These are phyloP conservation scores for Phytophthora fragariae DNA, from an alignment of 352 stramenopile genomes.

Conservation along the genomic window DNA sequence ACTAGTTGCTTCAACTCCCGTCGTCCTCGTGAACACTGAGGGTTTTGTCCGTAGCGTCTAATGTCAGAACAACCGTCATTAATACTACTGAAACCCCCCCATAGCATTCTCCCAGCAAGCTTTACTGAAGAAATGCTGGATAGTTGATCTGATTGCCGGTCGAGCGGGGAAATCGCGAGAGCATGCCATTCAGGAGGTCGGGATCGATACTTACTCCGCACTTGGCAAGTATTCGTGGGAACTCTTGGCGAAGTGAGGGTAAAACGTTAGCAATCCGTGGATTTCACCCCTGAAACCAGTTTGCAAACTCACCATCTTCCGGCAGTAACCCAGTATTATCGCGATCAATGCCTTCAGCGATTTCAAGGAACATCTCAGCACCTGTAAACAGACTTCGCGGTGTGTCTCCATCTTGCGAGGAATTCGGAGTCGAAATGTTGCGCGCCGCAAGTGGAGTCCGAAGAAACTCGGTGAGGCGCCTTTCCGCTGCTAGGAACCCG, in stretches of 20 bases:
- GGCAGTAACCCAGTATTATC: slow-evolving; percentile 43
- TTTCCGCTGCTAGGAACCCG: slow-evolving; percentile 45
- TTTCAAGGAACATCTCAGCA: slow-evolving; percentile 63
- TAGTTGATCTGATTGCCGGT: slow-evolving; percentile 49
- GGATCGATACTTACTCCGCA: slow-evolving; percentile 41
- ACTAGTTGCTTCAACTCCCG: slow-evolving; percentile 53
- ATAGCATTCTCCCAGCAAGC: background rate
- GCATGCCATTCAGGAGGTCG: slow-evolving; percentile 47
- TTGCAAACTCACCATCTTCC: slow-evolving; percentile 47
- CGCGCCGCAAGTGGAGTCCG: slow-evolving; percentile 14
- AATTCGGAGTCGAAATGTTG: background rate
- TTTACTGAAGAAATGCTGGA: slow-evolving; percentile 61
- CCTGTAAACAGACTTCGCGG: slow-evolving; percentile 55
- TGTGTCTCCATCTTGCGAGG: slow-evolving; percentile 29
- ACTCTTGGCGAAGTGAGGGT: slow-evolving; percentile 37
- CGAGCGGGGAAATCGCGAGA: slow-evolving; percentile 57
- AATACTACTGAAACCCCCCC: background rate
- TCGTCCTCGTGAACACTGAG: slow-evolving; percentile 45
- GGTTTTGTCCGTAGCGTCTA: slow-evolving; percentile 62
- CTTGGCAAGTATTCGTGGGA: slow-evolving; percentile 42
- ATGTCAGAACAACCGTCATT: background rate
- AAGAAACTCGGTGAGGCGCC: slow-evolving; percentile 52
- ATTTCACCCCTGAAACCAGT: background rate
- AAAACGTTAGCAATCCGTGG: background rate
- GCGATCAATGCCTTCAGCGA: slow-evolving; percentile 46